These are phyloP conservation scores for Aspergillus wentii DNA, from an alignment of 495 filamentous ascomycete genomes.

Conservation along the genomic window DNA sequence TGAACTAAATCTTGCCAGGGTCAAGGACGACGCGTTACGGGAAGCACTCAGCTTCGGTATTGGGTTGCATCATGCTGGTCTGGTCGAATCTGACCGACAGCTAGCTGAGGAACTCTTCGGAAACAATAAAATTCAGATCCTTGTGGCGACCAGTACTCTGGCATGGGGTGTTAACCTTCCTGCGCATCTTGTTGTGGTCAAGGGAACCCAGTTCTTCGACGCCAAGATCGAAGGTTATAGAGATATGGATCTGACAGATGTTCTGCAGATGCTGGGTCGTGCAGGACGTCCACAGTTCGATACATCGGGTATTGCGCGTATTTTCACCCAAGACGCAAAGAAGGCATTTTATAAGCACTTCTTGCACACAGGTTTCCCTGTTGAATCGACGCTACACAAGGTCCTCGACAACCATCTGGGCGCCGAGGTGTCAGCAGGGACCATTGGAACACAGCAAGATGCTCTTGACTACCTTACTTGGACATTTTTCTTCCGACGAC, in stretches of 20 bases:
- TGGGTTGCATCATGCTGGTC: constrained; percentile 92
- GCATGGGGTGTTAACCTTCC: constrained; percentile 99
- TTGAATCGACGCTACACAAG: constrained; percentile 93
- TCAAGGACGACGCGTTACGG: constrained; percentile 87
- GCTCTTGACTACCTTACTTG: constrained; percentile 97
- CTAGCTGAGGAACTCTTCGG: constrained; percentile 91
- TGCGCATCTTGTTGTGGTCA: constrained; percentile 94
- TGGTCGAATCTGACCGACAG: constrained; percentile 90
- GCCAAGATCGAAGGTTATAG: constrained; percentile 96
- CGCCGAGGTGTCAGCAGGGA: constrained; percentile 90
- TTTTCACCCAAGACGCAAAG: constrained; percentile 96
- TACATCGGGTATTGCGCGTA: constrained; percentile 86
- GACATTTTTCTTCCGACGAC: constrained; percentile 97
- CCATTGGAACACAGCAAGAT: constrained; percentile 90
- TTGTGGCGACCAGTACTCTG: constrained; percentile 93
- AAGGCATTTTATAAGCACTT: constrained; percentile 99
- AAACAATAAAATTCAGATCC: constrained; percentile 96
- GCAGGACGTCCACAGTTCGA: constrained; percentile 97
- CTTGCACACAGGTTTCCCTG: constrained; percentile 94
- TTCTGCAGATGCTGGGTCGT: constrained; percentile 96
- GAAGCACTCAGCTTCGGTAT: constrained; percentile 96
- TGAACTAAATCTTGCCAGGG: constrained; percentile 70
- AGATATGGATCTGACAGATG: constrained; percentile 98
- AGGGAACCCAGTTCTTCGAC: constrained; percentile 97
- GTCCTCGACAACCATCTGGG: constrained; percentile 96